Base-by-base conservation (phyloP, 768 basidiomycete species). In the Tylopilus balloui region DNA sequence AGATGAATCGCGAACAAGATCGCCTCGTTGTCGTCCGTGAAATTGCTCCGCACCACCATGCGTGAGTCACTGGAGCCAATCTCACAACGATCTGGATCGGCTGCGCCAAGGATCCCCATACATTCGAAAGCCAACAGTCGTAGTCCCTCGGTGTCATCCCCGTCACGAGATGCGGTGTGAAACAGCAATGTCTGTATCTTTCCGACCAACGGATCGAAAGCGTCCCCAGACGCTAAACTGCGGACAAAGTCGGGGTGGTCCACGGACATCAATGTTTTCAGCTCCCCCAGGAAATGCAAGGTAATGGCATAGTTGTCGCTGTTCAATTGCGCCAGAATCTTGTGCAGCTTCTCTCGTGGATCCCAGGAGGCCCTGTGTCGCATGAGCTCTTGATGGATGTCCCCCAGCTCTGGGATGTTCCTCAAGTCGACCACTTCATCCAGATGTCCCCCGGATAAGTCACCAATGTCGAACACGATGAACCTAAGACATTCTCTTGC, bases 71-170 rank as follows among this genome's bases (percentile, higher is more conserved):
- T 70, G 25, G 75, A 64, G 1, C 72, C 70, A 17, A 91, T 73
- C 54, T 90, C 86, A 59, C 88, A 87, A 42, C 96, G 78, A 71
- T 98, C 95, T 1, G 95, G 95, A 67, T 99, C 96, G 15, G 94
- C 77, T 2, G 96, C 96, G 6, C 96, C 96, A 12, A 98, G 70
- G 19, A 90, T 79, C 2, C 94, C 92, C 47, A 98, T 81, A 62
- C 91, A 96, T 61, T 96, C 90, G 61, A 86, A 93, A 1, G 92
- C 86, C 17, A 88, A 67, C 36, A 80, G 70, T 15, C 83, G 82
- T 9, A 92, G 60, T 1, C 74, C 60, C 38, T 93, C 86, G 6
- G 77, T 76, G 6, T 78, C 81, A 41, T 94, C 90, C 1, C 83
- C 84, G 54, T 95, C 92, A 9, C 90, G 79, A 45, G 81, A 81